Evolutionary conservation across 2,329 filamentous ascomycete species (phyloP), one percentile per base, ranked within the genome.

Genomic region (Xylariaceae sp.): DNA sequence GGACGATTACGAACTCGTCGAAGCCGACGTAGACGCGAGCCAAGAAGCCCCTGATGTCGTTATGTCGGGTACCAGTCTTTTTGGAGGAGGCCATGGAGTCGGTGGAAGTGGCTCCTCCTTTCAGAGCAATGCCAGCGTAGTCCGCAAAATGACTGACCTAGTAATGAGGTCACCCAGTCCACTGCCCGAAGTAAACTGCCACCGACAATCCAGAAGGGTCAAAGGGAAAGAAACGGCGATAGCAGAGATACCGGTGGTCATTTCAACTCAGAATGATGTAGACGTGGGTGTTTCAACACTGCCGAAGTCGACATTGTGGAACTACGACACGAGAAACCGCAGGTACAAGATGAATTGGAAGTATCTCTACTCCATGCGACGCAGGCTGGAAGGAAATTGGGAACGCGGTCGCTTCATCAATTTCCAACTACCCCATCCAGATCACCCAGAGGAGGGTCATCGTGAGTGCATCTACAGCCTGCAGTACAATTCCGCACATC

Each of bases 401-500:
- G 84, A 90, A 53, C 80, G 85, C 17, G 92, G 89, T 4, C 87
- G 84, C 52, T 96, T 82, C 67, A 83, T 79, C 3, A 95, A 92
- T 58, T 97, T 97, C 64, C 90, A 95, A 67, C 80, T 99, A 1
- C 94, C 94, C 0, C 90, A 96, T 64, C 91, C 91, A 0, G 79
- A 83, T 36, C 79, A 91, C 63, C 84, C 84, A 1, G 80, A 89
- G 31, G 93, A 97, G 67, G 90, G 89, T 1, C 94, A 99, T 66
- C 80, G 79, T 17, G 93, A 97, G 66, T 97, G 92, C 68, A 91
- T 99, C 12, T 99, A 99, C 70, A 93, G 90, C 2, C 84, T 99
- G 48, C 93, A 99, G 68, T 96, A 93, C 65, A 87, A 87, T 48
- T 80, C 87, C 1, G 86, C 90, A 57, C 94, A 87, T 68, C 79